Base-by-base conservation (phyloP, 208 protist genomes). In the Leishmania arabica region DNA sequence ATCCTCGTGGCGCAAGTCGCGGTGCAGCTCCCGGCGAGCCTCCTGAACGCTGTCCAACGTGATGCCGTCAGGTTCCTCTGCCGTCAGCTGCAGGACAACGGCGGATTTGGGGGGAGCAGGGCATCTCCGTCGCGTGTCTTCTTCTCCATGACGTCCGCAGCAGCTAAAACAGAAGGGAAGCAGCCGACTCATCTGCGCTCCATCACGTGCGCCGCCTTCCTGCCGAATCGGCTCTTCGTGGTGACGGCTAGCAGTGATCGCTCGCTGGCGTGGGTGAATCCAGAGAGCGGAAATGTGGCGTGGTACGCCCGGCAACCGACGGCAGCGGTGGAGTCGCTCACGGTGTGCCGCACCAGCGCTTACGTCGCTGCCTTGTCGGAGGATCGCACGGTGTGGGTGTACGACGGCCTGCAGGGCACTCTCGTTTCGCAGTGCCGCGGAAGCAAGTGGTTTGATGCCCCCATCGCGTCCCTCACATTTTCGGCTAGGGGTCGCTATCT, bases 401-500 rank as follows among this genome's bases (percentile, higher is more conserved):
- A 91, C 80, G 94, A 97, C 82, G 90, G 89, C 21, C 76, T 88
- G 24, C 81, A 86, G 51, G 89, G 92, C 65, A 89, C 88, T 47
- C 75, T 96, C 4, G 87, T 97, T 17, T 92, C 94, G 62, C 83
- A 86, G 54, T 82, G 24, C 60, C 78, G 85, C 24, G 89, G 88
- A 62, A 80, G 86, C 72, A 91, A 89, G 15, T 81, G 62, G 53
- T 95, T 95, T 84, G 77, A 84, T 27, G 82, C 93, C 8, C 91
- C 92, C 0, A 86, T 96, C 58, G 78, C 80, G 21, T 85, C 83
- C 34, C 70, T 95, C 2, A 73, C 71, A 24, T 95, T 97, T 72
- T 95, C 92, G 2, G 83, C 87, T 1, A 87, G 92, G 17, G 95
- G 95, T 0, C 88, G 93, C n/a, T 96, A 92, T 74, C 84, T 93